Evolutionary conservation across 2,329 filamentous ascomycete species (phyloP), one percentile per base, ranked within the genome.

Genomic region (Ampelomyces quisqualis): DNA sequence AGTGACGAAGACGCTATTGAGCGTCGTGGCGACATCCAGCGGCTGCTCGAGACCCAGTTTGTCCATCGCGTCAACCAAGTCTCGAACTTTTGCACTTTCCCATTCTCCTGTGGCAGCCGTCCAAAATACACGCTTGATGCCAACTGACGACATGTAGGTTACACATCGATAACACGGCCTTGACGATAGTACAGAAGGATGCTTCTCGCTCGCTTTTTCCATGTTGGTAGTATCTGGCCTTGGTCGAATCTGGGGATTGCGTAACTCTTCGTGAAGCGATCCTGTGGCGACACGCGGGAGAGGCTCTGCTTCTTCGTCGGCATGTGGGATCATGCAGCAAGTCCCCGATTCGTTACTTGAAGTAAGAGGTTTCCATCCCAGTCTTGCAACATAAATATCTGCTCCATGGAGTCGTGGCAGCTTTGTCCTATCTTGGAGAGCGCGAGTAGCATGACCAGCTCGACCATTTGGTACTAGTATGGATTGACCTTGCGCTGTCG

Each of bases 41-140:
- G 38, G 48, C 37, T 39, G 35, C 28, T 58, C 40, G 7, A 49
- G 38, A 17, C 49, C 39, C 24, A 53, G 40, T 6, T 47, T 57
- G 7, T 76, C 70, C 35, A 77, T 53, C 19, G 68, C 69, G 50
- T 76, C 72, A 2, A 77, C 68, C 18, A 79, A 55, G 47, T 76
- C 70, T 19, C 71, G 57, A 3, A 78, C 70, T 57, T 78, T 78
- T 9, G 71, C 73, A 29, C 70, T 68, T 50, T 77, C 73, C 76
- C 76, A 79, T 11, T 57, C 47, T 1, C 76, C 75, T n/a, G 62
- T 55, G 7, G 65, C 62, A 29, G 70, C 75, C 1, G 76, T 77
- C 76, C 74, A 78, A 53, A 77, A 77, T 0, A 77, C 74, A 9
- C 76, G 68, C 49, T 74, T 75, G 53, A 79, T 75, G 9, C 75